Evolutionary conservation across 345 rosid genomes (phyloP).

Genomic region (Salix udensis): DNA sequence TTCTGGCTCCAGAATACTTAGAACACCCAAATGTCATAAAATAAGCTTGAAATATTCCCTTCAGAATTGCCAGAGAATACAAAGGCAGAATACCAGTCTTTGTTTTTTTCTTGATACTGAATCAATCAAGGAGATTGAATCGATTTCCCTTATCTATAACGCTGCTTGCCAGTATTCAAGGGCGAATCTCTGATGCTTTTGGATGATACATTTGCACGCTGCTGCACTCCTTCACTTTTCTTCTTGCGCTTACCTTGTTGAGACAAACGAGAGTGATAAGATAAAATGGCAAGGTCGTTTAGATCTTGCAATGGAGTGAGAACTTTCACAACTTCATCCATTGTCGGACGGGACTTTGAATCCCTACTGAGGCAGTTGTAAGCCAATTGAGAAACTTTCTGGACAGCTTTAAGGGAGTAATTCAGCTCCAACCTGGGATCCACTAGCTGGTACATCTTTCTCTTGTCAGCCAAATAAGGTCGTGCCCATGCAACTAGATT

Average conservation of each 20-base stretch:
- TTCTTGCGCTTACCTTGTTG: slow-evolving; percentile 70
- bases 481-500: slow-evolving; percentile 34
- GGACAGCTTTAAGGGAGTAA: slow-evolving; percentile 30
- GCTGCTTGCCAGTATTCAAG: slow-evolving; percentile 51
- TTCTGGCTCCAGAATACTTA: slow-evolving; percentile 24
- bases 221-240: slow-evolving; percentile 47
- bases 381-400: slow-evolving; percentile 30
- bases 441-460: slow-evolving; percentile 29
- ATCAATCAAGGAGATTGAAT: slow-evolving; percentile 24
- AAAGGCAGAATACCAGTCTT: slow-evolving; percentile 22
- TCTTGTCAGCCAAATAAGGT: slow-evolving; percentile 28
- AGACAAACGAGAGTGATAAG: slow-evolving; percentile 30
- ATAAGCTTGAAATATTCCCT: slow-evolving; percentile 30
- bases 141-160: slow-evolving; percentile 34
- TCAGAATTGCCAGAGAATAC: slow-evolving; percentile 13
- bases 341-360: slow-evolving; percentile 27
- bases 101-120: slow-evolving; percentile 19
- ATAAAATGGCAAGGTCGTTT: slow-evolving; percentile 28
- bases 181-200: slow-evolving; percentile 54
- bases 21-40: slow-evolving; percentile 18
- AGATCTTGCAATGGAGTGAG: slow-evolving; percentile 30
- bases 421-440: slow-evolving; percentile 31
- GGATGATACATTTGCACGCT: slow-evolving; percentile 27
- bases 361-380: slow-evolving; percentile 29
- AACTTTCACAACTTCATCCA: slow-evolving; percentile 33